Evolutionary conservation across 257 asterid genomes (phyloP), one percentile per base, ranked within the genome.

Genomic region (Lavandula angustifolia): DNA sequence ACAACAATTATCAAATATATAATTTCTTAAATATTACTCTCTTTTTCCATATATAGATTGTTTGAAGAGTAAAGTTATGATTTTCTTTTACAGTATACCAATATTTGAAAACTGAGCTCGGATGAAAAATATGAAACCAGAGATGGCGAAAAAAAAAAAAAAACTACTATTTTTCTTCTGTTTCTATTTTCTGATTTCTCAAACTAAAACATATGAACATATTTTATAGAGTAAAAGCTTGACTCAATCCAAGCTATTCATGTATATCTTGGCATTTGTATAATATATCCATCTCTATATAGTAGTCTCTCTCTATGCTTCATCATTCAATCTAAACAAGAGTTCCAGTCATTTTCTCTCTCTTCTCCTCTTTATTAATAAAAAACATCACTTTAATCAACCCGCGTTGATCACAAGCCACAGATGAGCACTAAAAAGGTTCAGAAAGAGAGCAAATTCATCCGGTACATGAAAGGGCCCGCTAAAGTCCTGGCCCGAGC

Each of bases 381-480:
- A 47, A 12, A 17, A 34, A 0, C 1, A 16, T 4, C 10, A 9
- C 3, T 18, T 11, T 64, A 4, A 44, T 4, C 4, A 3, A 43
- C 53, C 5, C 17, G 52, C 62, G 29, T 67, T 17, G 14, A 59
- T 37, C 67, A 68, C 12, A 48, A 59, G 34, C 63, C 12, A 50
- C 22, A 33, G 64, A 75, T 75, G 79, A 38, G 62, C 62, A 34
- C 69, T 9, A 43, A 58, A 69, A 75, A 3, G 29, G 5, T 4
- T 27, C 47, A 60, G 12, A 76, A 54, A 16, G 44, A 53, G 12
- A 51, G 66, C 73, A 82, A 62, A 69, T 60, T 75, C 59, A 40
- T 40, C 27, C 66, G 68, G 50, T 79, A 34, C 79, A 60, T 85
- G 35, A 85, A 67, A 68, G 80, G 61, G 29, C 84, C 90, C 3